Conservation (phyloP, 1,284 basidiomycete genomes). For the Jaminaea rosea region DNA sequence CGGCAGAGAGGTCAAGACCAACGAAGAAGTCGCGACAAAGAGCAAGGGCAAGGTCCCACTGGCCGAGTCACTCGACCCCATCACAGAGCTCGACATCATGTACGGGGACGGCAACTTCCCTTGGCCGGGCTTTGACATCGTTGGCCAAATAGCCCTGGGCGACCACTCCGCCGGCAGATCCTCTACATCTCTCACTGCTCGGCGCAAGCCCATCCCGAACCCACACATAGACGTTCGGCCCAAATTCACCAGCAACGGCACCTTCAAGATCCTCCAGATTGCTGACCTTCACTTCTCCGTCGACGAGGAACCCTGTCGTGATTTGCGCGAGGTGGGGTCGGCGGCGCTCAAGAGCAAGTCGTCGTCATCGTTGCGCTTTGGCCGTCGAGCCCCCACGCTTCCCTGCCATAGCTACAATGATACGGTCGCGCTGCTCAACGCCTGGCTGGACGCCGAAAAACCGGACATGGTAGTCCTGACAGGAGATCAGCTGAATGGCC, state of each 20-base stretch:
- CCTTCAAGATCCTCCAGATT: conserved; percentile 41
- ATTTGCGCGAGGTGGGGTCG: conserved; percentile 13
- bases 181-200: conserved; percentile 15
- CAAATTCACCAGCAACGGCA: conserved; percentile 24
- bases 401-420: conserved; percentile 16
- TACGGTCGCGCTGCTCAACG: conserved; percentile 20
- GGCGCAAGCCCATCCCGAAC: conserved; percentile 17
- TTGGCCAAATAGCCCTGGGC: conserved; percentile 17
- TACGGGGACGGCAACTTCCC: conserved; percentile 32
- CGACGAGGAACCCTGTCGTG: conserved; percentile 30
- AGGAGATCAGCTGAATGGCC: conserved; percentile 51
- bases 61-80: conserved; percentile 4
- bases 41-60: no score
- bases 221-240: conserved; percentile 11
- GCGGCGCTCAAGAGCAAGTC: no score
- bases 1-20: no score
- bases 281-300: conserved; percentile 41
- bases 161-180: conserved; percentile 9
- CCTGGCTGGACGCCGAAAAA: conserved; percentile 60
- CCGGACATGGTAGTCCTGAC: conserved; percentile 73
- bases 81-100: conserved; percentile 37
- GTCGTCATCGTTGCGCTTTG: conserved; percentile 17
- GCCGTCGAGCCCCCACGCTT: conserved; percentile 3
- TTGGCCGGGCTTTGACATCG: conserved; percentile 29
- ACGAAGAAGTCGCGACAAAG: no score